Evolutionary conservation across 768 basidiomycete genomes (phyloP).

Genomic region (Nidularia pulvinata): DNA sequence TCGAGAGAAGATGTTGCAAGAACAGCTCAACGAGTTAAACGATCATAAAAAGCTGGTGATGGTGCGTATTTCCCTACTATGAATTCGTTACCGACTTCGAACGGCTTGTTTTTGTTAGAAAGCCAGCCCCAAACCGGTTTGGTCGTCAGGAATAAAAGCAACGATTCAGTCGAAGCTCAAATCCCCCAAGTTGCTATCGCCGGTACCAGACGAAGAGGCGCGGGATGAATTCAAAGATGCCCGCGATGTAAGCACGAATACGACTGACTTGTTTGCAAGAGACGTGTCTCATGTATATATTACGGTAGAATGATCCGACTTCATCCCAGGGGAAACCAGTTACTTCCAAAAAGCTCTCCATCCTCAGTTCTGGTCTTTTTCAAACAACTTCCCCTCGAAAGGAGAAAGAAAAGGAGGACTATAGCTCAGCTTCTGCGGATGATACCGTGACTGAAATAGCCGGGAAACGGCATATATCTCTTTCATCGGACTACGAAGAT

Average conservation of each 20-base stretch:
- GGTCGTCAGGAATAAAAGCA: neutral
- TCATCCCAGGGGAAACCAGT: too few species aligned
- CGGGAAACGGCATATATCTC: conserved; percentile 4
- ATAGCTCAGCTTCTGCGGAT: neutral
- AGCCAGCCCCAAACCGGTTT: conserved; percentile 3
- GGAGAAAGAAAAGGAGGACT: too few species aligned
- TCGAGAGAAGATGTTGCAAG: conserved; percentile 46
- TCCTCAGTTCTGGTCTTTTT: too few species aligned
- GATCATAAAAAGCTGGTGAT: conserved; percentile 64
- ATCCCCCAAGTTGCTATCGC: neutral
- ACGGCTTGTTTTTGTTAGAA: conserved; percentile 5
- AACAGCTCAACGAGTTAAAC: conserved; percentile 74
- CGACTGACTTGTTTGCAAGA: neutral
- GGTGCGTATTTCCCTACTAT: conserved; percentile 30
- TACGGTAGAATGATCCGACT: too few species aligned
- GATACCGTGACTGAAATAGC: neutral
- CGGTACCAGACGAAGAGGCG: neutral
- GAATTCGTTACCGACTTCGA: neutral
- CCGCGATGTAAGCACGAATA: neutral
- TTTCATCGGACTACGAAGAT: conserved; percentile 64
- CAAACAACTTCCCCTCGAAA: too few species aligned
- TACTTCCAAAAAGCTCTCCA: too few species aligned
- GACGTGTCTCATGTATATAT: too few species aligned
- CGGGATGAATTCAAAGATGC: too few species aligned
- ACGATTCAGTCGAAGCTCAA: neutral